A percentile compares a stretch with the other conserved stretches of the same genome.
Conservation (phyloP, 1,284 basidiomycete species). For the Tausonia pullulans region DNA sequence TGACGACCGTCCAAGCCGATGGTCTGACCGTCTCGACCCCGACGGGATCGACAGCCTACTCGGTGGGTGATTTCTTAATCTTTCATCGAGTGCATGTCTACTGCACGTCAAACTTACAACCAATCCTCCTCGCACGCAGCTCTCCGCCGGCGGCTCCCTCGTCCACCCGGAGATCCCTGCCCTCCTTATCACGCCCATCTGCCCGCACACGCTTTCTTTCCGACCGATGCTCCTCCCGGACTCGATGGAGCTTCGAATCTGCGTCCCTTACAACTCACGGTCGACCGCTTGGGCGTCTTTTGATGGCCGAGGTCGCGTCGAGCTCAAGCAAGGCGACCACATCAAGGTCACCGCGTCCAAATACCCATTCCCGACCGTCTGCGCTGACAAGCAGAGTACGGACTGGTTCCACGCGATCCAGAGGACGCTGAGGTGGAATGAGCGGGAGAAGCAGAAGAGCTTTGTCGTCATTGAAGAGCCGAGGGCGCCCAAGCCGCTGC, state of each 20-base stretch:
- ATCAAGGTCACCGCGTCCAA: constrained; percentile 97
- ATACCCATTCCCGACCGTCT: constrained; percentile 98
- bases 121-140: constrained; percentile 34
- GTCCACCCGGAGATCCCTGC: constrained; percentile 98
- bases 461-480: constrained; percentile 95
- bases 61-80: constrained; percentile 43
- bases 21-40: constrained; percentile 93
- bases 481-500: constrained; percentile 38
- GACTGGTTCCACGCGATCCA: constrained; percentile 98
- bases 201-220: constrained; percentile 97
- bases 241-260: constrained; percentile 95
- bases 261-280: constrained; percentile 95
- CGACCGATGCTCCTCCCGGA: constrained; percentile 97
- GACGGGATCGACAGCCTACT: constrained; percentile 97
- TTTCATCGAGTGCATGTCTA: background rate
- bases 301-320: constrained; percentile 91
- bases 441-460: constrained; percentile 90
- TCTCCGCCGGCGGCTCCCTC: constrained; percentile 94
- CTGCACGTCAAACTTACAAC: background rate
- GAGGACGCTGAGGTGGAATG: constrained; percentile 95
- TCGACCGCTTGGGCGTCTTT: constrained; percentile 99
- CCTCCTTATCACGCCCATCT: constrained; percentile 92
- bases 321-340: constrained; percentile 95
- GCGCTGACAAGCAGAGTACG: constrained; percentile 89
- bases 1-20: constrained; percentile 98